Conservation (phyloP, 129 eudicot species). For the Escallonia herrerae region DNA sequence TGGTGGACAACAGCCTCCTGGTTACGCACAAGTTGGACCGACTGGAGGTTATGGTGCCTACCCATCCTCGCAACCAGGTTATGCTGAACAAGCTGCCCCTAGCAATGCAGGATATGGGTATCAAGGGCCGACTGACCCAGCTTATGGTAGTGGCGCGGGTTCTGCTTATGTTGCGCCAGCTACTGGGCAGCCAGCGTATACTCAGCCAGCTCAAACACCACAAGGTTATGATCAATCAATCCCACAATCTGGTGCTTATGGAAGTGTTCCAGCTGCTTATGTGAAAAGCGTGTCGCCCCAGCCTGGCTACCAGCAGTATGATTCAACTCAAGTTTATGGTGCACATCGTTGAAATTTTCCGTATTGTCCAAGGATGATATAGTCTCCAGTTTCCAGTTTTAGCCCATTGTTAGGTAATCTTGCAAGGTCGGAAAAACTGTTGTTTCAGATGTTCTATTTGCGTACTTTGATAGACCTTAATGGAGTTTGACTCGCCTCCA, state of each 20-base stretch:
- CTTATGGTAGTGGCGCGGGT: constrained; percentile 41
- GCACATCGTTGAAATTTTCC: constrained; percentile 45
- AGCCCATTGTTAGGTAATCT: neutral
- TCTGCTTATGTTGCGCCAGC: constrained; percentile 53
- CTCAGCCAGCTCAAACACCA: constrained; percentile 51
- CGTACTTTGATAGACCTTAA: no score
- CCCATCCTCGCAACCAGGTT: constrained; percentile 69
- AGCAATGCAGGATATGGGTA: constrained; percentile 64
- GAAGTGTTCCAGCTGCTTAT: constrained; percentile 41
- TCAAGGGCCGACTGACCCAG: constrained; percentile 66
- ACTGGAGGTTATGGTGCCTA: constrained; percentile 64
- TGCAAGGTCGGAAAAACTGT: no score
- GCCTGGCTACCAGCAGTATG: constrained; percentile 70
- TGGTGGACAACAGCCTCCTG: constrained; percentile 45
- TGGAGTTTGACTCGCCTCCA: no score
- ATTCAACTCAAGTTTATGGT: constrained; percentile 61
- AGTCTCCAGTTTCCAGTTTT: neutral
- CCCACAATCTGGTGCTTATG: constrained; percentile 61
- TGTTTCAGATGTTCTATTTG: no score
- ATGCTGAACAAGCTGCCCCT: constrained; percentile 63
- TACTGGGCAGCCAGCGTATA: constrained; percentile 54
- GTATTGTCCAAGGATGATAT: neutral
- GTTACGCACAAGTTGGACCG: constrained; percentile 55
- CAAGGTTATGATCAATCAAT: constrained; percentile 61
- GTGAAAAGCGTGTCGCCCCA: constrained; percentile 33